Conservation (phyloP, 306 rosid genomes). For the Gleditsia sinensis region DNA sequence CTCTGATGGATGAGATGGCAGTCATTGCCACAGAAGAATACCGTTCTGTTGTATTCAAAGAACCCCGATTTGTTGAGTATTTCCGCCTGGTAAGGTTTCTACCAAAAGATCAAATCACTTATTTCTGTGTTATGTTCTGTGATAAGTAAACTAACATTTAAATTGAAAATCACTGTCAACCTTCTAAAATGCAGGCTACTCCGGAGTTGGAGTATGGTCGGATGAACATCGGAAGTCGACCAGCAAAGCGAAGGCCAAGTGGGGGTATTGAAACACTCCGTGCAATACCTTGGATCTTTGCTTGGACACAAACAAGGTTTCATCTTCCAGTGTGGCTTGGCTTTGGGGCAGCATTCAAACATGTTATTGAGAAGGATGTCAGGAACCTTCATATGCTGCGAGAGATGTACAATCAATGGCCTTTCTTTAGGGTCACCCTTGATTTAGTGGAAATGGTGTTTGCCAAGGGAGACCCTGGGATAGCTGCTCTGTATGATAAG, state of each 20-base stretch:
- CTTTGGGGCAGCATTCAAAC: conserved; percentile 78
- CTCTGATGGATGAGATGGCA: conserved; percentile 90
- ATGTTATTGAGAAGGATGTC: conserved; percentile 62
- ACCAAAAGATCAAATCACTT: neutral
- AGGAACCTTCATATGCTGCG: conserved; percentile 78
- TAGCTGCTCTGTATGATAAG: conserved; percentile 74
- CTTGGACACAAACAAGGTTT: conserved; percentile 98
- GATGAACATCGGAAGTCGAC: conserved; percentile 98
- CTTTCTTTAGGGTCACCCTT: conserved; percentile 93
- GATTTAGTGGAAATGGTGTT: conserved; percentile 99
- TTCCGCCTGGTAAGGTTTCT: conserved; percentile 82
- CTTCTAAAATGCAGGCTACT: conserved; percentile 65
- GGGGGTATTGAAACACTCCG: conserved; percentile 98
- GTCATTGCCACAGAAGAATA: conserved; percentile 87
- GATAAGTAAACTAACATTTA: conserved; percentile 13
- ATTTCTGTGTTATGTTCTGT: neutral
- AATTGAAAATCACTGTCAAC: conserved; percentile 3
- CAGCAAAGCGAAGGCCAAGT: conserved; percentile 94
- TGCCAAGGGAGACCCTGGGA: conserved; percentile 94
- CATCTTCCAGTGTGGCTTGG: conserved; percentile 99
- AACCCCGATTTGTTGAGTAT: conserved; percentile 93
- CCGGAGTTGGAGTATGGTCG: conserved; percentile 98
- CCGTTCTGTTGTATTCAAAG: conserved; percentile 88
- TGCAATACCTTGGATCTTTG: conserved; percentile 99
- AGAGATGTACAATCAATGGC: conserved; percentile 94